Base-by-base conservation (phyloP, 495 filamentous ascomycete species). In the Peziza echinospora region DNA sequence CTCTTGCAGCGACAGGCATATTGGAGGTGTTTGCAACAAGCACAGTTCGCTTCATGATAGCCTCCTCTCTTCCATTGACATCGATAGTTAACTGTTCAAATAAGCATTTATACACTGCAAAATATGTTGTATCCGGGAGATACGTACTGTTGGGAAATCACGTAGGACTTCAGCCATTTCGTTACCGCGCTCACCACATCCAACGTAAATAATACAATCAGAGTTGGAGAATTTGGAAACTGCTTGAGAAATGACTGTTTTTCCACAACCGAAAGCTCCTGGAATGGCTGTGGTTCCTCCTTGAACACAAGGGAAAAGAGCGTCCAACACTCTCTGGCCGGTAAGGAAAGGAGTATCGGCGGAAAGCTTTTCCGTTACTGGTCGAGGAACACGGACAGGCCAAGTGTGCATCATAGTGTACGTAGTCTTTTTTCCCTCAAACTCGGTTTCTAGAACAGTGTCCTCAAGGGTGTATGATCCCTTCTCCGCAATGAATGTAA, bases 121-220 rank as follows among this genome's bases (percentile, higher is more conserved):
- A 7, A 40, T 37, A 13, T 16, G 5, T 25, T 37, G 48, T 26
- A 54, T 43, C 40, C 34, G 42, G 13, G 30, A 45, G 5, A 23
- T 39, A 49, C 62, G 44, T 60, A 77, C 75, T 61, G 82, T 83
- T 34, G 89, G 89, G 73, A 99, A 99, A 64, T 99, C 89, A 82
- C 93, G 94, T 71, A 99, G 73, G 51, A 99, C 89, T 72, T 99
- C 89, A 51, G 89, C 89, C 89, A 99, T 99, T 65, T 96, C 89
- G 60, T 96, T 99, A 54, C 89, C 89, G 50, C 89, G 84, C 70
- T 99, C 89, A 57, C 89, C 89, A 59, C 91, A 93, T 41, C 89
- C 89, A 51, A 99, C 89, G 63, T 99, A 96, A 55, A 99, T 80
- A 53, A 99, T 96, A 60, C 93, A 84, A 64, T 99, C 91, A 61